Percentiles rank a stretch among this genome's conserved stretches.
These are phyloP conservation scores for Castanopsis chinensis DNA, from an alignment of 306 rosid species.

Conservation along the genomic window DNA sequence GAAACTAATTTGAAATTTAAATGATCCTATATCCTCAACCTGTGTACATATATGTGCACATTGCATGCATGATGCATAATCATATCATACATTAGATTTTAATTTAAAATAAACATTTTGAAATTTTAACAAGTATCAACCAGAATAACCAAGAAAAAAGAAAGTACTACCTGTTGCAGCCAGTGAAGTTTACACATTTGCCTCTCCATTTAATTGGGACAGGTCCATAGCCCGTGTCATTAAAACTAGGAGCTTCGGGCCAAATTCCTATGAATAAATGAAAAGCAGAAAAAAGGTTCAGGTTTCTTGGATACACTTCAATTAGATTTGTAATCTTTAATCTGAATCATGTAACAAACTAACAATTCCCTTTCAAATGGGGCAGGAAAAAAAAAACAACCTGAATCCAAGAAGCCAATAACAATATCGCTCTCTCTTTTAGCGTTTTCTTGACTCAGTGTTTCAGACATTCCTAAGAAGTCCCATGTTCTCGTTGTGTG, in stretches of 20 bases:
- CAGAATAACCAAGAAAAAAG: neutral
- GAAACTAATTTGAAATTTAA: no score
- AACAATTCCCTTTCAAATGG: no score
- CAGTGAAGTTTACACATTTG: constrained; percentile 61
- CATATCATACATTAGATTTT: no score
- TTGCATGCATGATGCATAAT: no score
- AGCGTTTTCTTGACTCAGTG: constrained; percentile 19
- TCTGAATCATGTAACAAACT: no score
- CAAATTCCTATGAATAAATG: constrained; percentile 46
- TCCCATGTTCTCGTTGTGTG: constrained; percentile 89
- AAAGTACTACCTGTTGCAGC: constrained; percentile 62
- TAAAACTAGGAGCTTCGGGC: constrained; percentile 64
- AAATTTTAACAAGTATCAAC: neutral
- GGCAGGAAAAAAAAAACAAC: constrained; percentile 14
- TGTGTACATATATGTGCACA: no score
- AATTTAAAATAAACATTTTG: no score
- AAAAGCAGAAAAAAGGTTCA: no score
- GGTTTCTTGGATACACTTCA: no score
- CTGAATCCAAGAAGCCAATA: constrained; percentile 74
- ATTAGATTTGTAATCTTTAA: no score
- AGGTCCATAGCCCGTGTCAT: constrained; percentile 68
- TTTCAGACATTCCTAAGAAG: constrained; percentile 52
- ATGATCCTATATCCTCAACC: no score
- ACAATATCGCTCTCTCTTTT: constrained; percentile 53
- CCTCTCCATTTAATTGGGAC: constrained; percentile 80